Percentiles rank a stretch among this genome's conserved stretches.
Evolutionary conservation across 2,329 filamentous ascomycete species (phyloP).

Genomic region (Ophiostoma montium): DNA sequence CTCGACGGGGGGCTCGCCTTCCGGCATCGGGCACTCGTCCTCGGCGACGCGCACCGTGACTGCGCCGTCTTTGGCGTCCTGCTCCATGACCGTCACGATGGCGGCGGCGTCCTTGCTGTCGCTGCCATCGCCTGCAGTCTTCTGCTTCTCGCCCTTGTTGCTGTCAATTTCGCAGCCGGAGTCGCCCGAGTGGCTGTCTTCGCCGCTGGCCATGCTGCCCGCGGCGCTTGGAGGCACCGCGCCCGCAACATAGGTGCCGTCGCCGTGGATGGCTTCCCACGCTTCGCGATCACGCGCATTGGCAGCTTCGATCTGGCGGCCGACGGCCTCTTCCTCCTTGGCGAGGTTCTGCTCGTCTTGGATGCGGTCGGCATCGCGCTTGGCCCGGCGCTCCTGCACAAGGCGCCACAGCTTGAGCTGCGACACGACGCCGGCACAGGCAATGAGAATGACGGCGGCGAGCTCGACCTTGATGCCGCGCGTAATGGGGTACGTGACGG

Average conservation of each 20-base stretch:
- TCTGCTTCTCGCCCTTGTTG: constrained; percentile 36
- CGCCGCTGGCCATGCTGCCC: constrained; percentile 15
- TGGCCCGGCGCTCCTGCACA: constrained; percentile 47
- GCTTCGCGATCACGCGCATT: constrained; percentile 46
- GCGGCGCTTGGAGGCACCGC: not conserved
- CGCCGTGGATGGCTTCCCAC: constrained; percentile 70
- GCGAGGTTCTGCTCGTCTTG: constrained; percentile 40
- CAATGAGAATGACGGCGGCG: constrained; percentile 61
- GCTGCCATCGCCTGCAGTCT: not conserved
- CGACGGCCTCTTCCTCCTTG: constrained; percentile 54
- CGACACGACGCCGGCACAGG: constrained; percentile 61
- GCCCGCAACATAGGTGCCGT: constrained; percentile 24
- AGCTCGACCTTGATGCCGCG: constrained; percentile 77
- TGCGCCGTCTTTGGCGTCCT: constrained; percentile 28
- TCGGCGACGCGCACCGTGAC: constrained; percentile 39
- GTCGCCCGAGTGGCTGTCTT: constrained; percentile 26
- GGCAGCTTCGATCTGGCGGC: constrained; percentile 49
- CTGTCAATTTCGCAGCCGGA: constrained; percentile 37
- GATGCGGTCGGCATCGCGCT: constrained; percentile 35
- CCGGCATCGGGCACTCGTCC: constrained; percentile 32
- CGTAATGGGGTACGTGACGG: constrained; percentile 70
- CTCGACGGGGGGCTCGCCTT: constrained; percentile 13
- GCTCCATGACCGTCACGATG: constrained; percentile 28
- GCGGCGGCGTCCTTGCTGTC: constrained; percentile 28
- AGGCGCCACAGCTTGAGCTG: constrained; percentile 80